Conservation (phyloP, 768 basidiomycete genomes). For the Lactarius quietus region DNA sequence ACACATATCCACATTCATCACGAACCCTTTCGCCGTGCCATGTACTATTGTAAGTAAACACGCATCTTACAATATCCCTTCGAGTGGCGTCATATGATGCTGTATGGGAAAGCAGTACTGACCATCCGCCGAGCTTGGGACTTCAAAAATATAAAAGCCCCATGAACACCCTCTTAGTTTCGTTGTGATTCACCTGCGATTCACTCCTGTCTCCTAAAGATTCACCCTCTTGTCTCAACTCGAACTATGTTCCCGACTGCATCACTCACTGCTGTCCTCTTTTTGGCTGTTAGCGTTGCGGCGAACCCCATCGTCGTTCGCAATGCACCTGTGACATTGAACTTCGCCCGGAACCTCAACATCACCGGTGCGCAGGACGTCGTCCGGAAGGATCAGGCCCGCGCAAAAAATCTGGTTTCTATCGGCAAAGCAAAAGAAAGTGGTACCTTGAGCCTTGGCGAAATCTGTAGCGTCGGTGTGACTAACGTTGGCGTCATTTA, state of each 20-base stretch:
- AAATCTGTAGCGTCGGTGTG: conserved; percentile 34
- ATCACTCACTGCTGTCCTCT: background rate
- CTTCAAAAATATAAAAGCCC: background rate
- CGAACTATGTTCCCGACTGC: background rate
- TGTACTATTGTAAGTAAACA: background rate
- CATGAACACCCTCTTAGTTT: background rate
- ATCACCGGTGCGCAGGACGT: conserved; percentile 48
- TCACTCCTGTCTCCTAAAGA: conserved; percentile 12
- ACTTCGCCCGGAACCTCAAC: conserved; percentile 41
- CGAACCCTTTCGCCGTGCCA: background rate
- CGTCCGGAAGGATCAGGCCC: conserved; percentile 47
- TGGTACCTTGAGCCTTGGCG: conserved; percentile 26
- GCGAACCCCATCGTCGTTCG: conserved; percentile 19
- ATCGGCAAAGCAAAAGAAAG: conserved; percentile 37
- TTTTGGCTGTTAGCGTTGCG: background rate
- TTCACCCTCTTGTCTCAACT: background rate
- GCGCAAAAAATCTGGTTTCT: conserved; percentile 43
- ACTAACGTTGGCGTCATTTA: conserved; percentile 45
- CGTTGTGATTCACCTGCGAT: conserved; percentile 6
- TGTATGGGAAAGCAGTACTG: background rate
- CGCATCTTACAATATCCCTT: background rate
- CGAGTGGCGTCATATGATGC: background rate
- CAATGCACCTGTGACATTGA: background rate
- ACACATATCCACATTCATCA: background rate
- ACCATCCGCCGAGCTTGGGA: background rate